Base-by-base conservation (phyloP, 352 stramenopile species). In the Halophytophthora batemanensis region DNA sequence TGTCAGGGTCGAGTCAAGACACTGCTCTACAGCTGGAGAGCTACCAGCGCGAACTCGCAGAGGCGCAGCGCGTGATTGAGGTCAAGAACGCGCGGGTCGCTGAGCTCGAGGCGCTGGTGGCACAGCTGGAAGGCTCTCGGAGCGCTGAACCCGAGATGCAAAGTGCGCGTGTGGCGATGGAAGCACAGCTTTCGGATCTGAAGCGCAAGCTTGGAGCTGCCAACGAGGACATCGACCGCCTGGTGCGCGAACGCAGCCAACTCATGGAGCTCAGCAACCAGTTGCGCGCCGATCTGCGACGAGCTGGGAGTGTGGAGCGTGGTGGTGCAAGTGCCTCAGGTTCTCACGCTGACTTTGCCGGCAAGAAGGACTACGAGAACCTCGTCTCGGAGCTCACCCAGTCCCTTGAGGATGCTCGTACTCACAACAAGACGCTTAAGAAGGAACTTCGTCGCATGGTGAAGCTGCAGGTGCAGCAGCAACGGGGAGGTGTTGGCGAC, bases 201-300 rank as follows among this genome's bases (percentile, higher is more conserved):
- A 83, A 70, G 28, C 43, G 58, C 2, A 75, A 78, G 43, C 40
- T 92, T 14, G 43, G 44, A 22, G 56, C 63, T 25, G 72, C 82
- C 6, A 70, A 86, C 38, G 47, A 13, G 5, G 79, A 92, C 46
- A 74, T 92, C 28, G 71, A 86, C n/a, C 63, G 78, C 6, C 59
- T 92, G 0, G 74, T 84, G 5, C 59, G 71, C 33, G 79, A 90
- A 41, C 70, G 82, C 8, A 83, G 66, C 7, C 70, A 88, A 41
- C 67, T 92, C 8, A 92, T 92, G 82, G 79, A 92, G 40, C 55
- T 88, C 17, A 92, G 82, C 50, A 92, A 90, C 56, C 77, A 89
- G 29, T 62, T 92, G 34, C 79, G 66, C 23, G 64, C 75, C 13
- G 79, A 90, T 41, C 52, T 89, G 18, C 65, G 79, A 4, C 73